A percentile compares a stretch with the other conserved stretches of the same genome.
phyloP scores from a whole-genome alignment of 306 rosid species.

The Lotus japonicus region DNA sequence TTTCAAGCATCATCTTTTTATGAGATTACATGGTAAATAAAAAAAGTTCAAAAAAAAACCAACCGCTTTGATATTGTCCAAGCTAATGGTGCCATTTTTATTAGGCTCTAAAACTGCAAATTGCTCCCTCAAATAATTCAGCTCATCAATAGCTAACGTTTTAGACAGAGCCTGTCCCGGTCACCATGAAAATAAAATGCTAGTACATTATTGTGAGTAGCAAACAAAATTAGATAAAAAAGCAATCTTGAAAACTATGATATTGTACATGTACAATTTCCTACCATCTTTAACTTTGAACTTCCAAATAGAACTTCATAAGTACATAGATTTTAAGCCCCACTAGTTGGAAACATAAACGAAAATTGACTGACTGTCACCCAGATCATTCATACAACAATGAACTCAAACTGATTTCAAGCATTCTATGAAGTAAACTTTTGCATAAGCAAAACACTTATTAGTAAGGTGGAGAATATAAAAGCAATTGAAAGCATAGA shows the following conservation, averaged over 20 bases:
- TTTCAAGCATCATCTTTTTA: constrained; percentile 10
- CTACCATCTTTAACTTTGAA: background rate
- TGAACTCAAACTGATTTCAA: background rate
- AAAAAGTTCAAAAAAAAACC: constrained; percentile 36
- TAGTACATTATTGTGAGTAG: background rate
- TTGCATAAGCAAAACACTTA: background rate
- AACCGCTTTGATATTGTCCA: constrained; percentile 82
- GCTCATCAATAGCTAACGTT: constrained; percentile 65
- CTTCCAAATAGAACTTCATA: constrained; percentile 1
- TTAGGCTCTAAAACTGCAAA: constrained; percentile 71
- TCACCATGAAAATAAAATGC: constrained; percentile 13
- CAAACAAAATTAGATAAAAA: background rate
- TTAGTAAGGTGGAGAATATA: background rate
- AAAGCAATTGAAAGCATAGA: background rate
- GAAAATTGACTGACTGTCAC: background rate
- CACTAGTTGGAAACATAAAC: background rate
- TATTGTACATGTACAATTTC: background rate
- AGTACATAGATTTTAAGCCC: background rate
- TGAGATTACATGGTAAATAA: background rate
- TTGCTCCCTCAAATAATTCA: constrained; percentile 62
- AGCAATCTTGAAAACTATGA: background rate
- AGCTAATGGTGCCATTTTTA: constrained; percentile 65
- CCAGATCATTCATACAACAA: background rate
- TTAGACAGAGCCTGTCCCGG: constrained; percentile 75
- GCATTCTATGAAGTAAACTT: background rate